Conservation (phyloP, 768 basidiomycete species). For the Chlorophyllum brunneum region DNA sequence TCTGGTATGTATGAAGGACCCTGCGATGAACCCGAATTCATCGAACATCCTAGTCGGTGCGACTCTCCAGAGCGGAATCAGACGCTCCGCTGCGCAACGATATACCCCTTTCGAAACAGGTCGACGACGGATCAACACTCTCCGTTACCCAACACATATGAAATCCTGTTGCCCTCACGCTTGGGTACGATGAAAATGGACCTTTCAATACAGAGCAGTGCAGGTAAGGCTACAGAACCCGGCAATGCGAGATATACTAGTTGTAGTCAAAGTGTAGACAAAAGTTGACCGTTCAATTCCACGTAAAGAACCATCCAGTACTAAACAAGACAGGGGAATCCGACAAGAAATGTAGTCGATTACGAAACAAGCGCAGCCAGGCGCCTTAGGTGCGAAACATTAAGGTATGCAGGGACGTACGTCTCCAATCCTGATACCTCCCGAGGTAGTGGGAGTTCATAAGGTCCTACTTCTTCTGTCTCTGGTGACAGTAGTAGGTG, state of each 20-base stretch:
- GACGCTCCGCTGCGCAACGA: conserved; percentile 43
- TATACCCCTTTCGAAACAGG: conserved; percentile 41
- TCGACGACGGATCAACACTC: conserved; percentile 48
- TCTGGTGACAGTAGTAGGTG: conserved; percentile 94
- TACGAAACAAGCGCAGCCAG: conserved; percentile 84
- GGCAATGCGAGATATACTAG: conserved; percentile 39
- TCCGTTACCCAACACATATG: conserved; percentile 14
- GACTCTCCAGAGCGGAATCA: conserved; percentile 28
- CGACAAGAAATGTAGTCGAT: conserved; percentile 16
- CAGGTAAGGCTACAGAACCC: conserved; percentile 33
- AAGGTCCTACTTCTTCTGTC: conserved; percentile 95
- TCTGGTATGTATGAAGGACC: conserved; percentile 3
- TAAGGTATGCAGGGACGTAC: conserved; percentile 90
- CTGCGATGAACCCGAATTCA: too few relatives aligned
- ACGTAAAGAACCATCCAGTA: conserved; percentile 31
- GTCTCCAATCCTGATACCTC: conserved; percentile 97
- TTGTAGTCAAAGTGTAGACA: not conserved
- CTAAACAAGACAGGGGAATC: conserved; percentile 15
- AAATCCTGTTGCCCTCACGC: not conserved
- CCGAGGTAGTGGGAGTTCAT: conserved; percentile 88
- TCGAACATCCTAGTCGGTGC: conserved; percentile 32
- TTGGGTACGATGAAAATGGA: conserved; percentile 17
- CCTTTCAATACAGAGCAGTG: conserved; percentile 33
- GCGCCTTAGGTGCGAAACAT: conserved; percentile 83
- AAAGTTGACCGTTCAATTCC: not conserved